Percentiles rank a stretch among this genome's conserved stretches.
phyloP scores from a whole-genome alignment of 2,329 filamentous ascomycete genomes.

The Sarocladium kiliense region DNA sequence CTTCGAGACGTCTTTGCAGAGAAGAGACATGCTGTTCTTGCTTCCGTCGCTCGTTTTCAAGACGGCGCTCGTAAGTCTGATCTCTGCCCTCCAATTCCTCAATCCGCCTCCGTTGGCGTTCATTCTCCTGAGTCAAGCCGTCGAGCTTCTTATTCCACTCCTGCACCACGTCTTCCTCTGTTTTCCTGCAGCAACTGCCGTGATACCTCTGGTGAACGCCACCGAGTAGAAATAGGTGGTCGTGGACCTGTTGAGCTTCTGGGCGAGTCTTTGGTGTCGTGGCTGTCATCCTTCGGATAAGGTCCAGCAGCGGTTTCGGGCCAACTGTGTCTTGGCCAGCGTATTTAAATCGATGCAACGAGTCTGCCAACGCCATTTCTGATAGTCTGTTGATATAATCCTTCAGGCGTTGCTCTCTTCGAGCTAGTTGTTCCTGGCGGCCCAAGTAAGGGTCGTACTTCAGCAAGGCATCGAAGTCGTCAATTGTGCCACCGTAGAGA shows the following conservation, averaged over 20 bases:
- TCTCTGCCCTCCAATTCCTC: constrained; percentile 32
- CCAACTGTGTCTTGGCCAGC: constrained; percentile 31
- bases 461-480: constrained; percentile 33
- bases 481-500: constrained; percentile 33
- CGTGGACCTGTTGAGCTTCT: constrained; percentile 30
- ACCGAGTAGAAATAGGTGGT: constrained; percentile 37
- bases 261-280: constrained; percentile 17
- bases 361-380: constrained; percentile 26
- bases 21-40: constrained; percentile 18
- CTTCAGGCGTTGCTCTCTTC: constrained; percentile 21
- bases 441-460: constrained; percentile 21
- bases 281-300: constrained; percentile 32
- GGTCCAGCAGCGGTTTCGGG: constrained; percentile 28
- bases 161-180: constrained; percentile 28
- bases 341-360: constrained; percentile 32
- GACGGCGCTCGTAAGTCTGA: constrained; percentile 31
- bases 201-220: constrained; percentile 44
- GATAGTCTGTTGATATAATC: constrained; percentile 20
- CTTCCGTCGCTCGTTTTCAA: constrained; percentile 28
- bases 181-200: constrained; percentile 37
- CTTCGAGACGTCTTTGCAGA: constrained; percentile 29
- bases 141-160: constrained; percentile 31
- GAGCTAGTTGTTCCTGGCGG: constrained; percentile 27
- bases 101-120: constrained; percentile 26
- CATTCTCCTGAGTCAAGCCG: constrained; percentile 27